Evolutionary conservation across 805 yeast genomes (phyloP).

Genomic region (Cyberlindnera galapagoensis): DNA sequence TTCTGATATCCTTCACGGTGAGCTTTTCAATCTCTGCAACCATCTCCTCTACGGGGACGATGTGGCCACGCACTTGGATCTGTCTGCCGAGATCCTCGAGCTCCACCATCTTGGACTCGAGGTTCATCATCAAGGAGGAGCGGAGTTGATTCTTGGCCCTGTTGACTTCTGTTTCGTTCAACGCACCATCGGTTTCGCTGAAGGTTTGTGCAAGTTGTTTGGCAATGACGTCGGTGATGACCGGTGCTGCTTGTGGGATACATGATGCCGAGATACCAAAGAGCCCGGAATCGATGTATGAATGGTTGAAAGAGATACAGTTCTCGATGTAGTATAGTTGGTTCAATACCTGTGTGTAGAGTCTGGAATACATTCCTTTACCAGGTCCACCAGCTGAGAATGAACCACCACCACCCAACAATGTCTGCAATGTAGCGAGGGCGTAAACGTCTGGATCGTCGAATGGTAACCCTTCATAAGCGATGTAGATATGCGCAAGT

Average conservation of each 20-base stretch:
- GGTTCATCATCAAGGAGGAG: constrained; percentile 82
- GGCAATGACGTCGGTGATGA: constrained; percentile 73
- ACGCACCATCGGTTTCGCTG: constrained; percentile 49
- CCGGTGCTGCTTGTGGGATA: constrained; percentile 79
- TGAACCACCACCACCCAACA: constrained; percentile 95
- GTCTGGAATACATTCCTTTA: constrained; percentile 94
- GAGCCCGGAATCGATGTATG: constrained; percentile 84
- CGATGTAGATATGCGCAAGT: constrained; percentile 78
- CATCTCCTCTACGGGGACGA: constrained; percentile 77
- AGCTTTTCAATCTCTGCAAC: constrained; percentile 65
- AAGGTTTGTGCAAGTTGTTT: constrained; percentile 50
- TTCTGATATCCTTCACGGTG: constrained; percentile 58
- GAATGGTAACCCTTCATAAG: constrained; percentile 82
- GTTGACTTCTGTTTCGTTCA: constrained; percentile 65
- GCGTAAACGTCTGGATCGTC: constrained; percentile 85
- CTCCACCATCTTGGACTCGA: constrained; percentile 90
- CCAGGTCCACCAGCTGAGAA: constrained; percentile 99
- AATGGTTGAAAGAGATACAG: constrained; percentile 82
- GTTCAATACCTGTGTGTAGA: constrained; percentile 86
- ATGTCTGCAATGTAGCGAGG: constrained; percentile 80
- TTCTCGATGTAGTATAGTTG: constrained; percentile 88
- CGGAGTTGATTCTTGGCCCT: constrained; percentile 92
- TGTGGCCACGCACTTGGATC: constrained; percentile 73
- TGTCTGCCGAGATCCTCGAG: constrained; percentile 95
- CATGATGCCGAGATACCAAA: constrained; percentile 87